These are phyloP conservation scores for Rhytidiadelphus loreus DNA, from an alignment of 225 moss, liverwort and hornwort species.

Conservation along the genomic window DNA sequence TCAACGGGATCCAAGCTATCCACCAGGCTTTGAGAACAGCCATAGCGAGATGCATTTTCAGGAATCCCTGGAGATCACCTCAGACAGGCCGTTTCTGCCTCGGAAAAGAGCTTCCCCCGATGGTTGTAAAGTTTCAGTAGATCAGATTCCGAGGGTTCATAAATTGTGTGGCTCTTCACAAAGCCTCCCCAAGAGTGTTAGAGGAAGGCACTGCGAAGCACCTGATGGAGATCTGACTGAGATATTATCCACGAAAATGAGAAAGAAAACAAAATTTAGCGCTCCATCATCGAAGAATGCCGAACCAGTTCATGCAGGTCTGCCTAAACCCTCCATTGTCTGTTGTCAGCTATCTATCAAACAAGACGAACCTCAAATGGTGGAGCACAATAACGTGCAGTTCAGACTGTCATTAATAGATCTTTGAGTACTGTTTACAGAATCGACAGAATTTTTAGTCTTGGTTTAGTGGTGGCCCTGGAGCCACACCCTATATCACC, in stretches of 20 bases:
- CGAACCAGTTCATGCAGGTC: conserved; percentile 5
- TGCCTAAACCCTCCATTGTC: background rate
- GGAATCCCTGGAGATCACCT: conserved; percentile 32
- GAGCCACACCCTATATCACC: background rate
- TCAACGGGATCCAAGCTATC: background rate
- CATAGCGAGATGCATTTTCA: background rate
- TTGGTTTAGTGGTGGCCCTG: background rate
- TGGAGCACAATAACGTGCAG: background rate
- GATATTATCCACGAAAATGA: background rate
- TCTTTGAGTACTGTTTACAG: background rate
- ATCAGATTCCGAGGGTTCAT: background rate
- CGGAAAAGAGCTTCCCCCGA: background rate
- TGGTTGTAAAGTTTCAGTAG: background rate
- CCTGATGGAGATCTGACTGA: background rate
- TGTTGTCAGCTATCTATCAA: background rate
- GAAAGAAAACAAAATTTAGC: conserved; percentile 1
- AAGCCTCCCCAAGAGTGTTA: background rate
- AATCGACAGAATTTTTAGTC: background rate
- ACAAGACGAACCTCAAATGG: background rate
- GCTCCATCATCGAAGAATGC: background rate
- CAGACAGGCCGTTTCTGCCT: conserved; percentile 24
- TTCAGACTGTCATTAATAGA: background rate
- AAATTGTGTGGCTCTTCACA: background rate
- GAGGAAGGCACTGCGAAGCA: background rate
- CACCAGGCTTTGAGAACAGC: conserved; percentile 5